These are phyloP conservation scores for Acanthamoeba healyi DNA, from an alignment of 208 protist species.

Conservation along the genomic window DNA sequence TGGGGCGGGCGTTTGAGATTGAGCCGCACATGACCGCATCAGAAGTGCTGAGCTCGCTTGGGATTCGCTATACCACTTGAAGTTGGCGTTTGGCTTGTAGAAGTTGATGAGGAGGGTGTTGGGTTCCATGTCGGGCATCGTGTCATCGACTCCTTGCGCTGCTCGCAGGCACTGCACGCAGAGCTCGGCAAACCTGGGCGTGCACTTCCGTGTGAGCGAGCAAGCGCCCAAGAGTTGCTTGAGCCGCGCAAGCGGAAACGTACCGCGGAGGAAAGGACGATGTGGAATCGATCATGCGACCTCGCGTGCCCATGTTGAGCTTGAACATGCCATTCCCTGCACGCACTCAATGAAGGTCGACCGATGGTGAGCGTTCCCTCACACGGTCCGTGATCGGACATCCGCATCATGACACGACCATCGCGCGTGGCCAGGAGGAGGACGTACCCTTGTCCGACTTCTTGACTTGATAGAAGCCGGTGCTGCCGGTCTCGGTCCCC, in stretches of 20 bases:
- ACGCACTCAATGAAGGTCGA: not conserved
- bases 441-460: not conserved
- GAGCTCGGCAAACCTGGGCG: not conserved
- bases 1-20: not conserved
- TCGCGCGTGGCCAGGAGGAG: not conserved
- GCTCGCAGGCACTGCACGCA: conserved; percentile 12
- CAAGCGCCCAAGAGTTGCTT: not conserved
- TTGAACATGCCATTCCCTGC: not conserved
- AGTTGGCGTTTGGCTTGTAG: conserved; percentile 29
- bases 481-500: not conserved
- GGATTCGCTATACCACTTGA: conserved; percentile 17
- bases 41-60: not conserved
- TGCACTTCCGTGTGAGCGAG: not conserved
- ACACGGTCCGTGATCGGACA: too few species aligned
- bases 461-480: conserved; percentile 41
- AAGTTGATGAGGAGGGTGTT: conserved; percentile 44
- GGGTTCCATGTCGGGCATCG: conserved; percentile 44
- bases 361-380: too few species aligned
- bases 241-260: not conserved
- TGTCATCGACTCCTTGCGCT: conserved; percentile 10
- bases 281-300: conserved; percentile 39
- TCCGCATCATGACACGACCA: not conserved
- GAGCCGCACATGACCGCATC: not conserved
- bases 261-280: conserved; percentile 52
- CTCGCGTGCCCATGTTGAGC: conserved; percentile 64